Percentiles rank a stretch among this genome's conserved stretches.
phyloP scores from a whole-genome alignment of 139 green algal species.

The Pleodorina starrii region DNA sequence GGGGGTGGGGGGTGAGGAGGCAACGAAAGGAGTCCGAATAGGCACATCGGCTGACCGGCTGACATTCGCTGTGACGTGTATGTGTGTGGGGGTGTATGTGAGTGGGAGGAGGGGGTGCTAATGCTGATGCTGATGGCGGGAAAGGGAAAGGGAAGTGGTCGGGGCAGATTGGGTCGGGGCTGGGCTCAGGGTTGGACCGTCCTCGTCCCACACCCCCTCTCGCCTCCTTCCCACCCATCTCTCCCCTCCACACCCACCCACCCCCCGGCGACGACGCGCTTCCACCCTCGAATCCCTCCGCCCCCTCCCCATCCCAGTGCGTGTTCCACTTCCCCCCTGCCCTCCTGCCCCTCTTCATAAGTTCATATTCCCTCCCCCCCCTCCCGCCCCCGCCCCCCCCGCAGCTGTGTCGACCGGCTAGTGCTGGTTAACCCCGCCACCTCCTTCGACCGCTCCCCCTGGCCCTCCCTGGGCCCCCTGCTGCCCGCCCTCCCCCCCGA shows the following conservation, averaged over 20 bases:
- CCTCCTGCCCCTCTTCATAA: not conserved
- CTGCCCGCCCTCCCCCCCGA: constrained; percentile 75
- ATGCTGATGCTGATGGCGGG: no score
- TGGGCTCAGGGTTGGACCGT: no score
- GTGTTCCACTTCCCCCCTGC: not conserved
- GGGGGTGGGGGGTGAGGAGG: not conserved
- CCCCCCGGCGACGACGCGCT: not conserved
- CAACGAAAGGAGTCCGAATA: no score
- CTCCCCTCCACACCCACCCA: not conserved
- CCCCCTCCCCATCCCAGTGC: not conserved
- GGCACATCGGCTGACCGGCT: no score
- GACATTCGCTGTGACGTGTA: no score
- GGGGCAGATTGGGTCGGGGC: no score
- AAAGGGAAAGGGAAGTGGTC: no score
- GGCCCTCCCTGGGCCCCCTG: constrained; percentile 80
- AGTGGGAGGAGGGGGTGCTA: no score
- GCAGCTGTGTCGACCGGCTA: constrained; percentile 67
- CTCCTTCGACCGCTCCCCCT: constrained; percentile 77
- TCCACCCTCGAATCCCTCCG: not conserved
- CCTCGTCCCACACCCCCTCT: no score
- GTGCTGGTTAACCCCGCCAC: constrained; percentile 94
- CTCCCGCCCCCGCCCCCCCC: not conserved
- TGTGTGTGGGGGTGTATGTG: no score
- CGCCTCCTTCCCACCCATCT: no score
- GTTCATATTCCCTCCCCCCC: not conserved